These are phyloP conservation scores for Synchytrium microbalum DNA, from an alignment of 371 early-diverging fungal genomes.

Conservation along the genomic window DNA sequence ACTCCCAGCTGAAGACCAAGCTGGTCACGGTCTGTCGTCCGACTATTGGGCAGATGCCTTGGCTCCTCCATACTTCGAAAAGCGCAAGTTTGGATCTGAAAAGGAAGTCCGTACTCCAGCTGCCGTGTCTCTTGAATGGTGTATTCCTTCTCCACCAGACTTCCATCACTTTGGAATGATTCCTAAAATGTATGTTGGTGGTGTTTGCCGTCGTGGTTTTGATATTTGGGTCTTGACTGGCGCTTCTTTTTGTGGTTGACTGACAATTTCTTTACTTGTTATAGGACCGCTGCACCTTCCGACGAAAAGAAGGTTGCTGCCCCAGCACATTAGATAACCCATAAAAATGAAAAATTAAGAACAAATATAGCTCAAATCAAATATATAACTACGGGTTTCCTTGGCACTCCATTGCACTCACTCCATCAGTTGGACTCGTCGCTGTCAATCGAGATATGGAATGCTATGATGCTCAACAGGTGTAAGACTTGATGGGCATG, in stretches of 20 bases:
- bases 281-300: background rate
- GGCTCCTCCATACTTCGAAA: conserved; percentile 40
- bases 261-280: too few species aligned
- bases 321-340: background rate
- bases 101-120: conserved; percentile 39
- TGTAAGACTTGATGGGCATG: too few species aligned
- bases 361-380: too few species aligned
- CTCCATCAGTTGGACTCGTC: too few species aligned
- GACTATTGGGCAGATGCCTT: conserved; percentile 42
- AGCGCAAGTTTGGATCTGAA: conserved; percentile 34
- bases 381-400: too few species aligned
- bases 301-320: background rate
- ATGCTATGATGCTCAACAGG: too few species aligned
- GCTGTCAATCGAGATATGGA: too few species aligned
- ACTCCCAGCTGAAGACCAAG: conserved; percentile 23
- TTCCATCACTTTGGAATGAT: background rate
- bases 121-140: conserved; percentile 39
- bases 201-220: too few species aligned
- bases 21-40: conserved; percentile 32
- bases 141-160: conserved; percentile 21
- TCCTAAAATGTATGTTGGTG: background rate
- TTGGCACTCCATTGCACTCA: too few species aligned
- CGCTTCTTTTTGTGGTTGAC: too few species aligned
- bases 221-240: too few species aligned
- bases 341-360: background rate